Base-by-base conservation (phyloP, 768 basidiomycete species). In the Boletus sensibilis region DNA sequence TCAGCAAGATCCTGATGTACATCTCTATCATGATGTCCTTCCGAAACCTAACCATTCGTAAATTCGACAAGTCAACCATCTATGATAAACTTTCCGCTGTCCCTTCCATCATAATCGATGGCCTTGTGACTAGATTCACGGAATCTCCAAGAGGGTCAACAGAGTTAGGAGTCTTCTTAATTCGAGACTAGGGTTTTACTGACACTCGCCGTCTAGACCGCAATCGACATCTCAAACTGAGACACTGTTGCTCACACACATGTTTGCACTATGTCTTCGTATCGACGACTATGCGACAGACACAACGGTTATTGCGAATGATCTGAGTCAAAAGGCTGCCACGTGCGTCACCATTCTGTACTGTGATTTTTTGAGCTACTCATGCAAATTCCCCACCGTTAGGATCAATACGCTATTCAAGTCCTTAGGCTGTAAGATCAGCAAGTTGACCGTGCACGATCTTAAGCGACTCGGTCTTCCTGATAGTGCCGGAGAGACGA, bases 11-110 rank as follows among this genome's bases (percentile, higher is more conserved):
- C 45, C 63, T 94, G 31, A 75, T 87, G 55, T 95, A 93, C 74
- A 86, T 96, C 60, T 85, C 93, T 1, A 75, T 82, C n/a, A 86
- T 98, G 81, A 75, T 95, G 56, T 75, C 80, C 10, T 89, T 95
- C 73, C 79, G 82, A 43, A 76, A 77, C 59, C 66, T 78, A 0
- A 72, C 78, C 8, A 62, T 53, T 50, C 72, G 71, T 59, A 69
- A 33, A 60, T 82, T 64, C 68, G 74, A 82, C 42, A 82, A 84
- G 62, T 78, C 81, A 12, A 74, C 75, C 14, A 54, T 90, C 9
- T 74, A 79, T 39, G 82, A 87, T 44, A 80, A 80, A 55, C 74
- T 96, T 54, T 64, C 77, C 1, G 71, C 73, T 4, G 77, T 91
- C 1, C 88, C 92, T 3, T 74, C 74, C 14, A 74, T 84, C 44